Conservation (phyloP, 768 basidiomycete species). For the Lactarius sanguifluus region DNA sequence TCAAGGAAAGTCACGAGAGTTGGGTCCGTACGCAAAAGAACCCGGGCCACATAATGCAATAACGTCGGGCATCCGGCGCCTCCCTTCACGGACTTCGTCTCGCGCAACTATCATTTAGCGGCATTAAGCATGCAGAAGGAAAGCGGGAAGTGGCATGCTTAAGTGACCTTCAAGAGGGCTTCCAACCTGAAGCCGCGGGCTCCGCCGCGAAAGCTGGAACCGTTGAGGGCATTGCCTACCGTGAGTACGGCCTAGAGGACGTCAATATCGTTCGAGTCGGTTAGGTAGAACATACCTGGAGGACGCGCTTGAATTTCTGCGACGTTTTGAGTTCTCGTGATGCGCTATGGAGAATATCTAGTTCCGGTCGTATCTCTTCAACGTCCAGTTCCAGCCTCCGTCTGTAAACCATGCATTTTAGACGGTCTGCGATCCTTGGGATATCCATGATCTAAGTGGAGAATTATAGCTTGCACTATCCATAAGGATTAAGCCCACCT, state of each 20-base stretch:
- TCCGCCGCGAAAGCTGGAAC: conserved; percentile 76
- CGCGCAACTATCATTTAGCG: conserved; percentile 58
- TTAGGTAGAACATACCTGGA: conserved; percentile 51
- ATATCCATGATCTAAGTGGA: conserved; percentile 68
- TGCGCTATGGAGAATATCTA: conserved; percentile 70
- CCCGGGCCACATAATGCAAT: conserved; percentile 84
- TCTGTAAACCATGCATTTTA: conserved; percentile 83
- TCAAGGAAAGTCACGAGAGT: conserved; percentile 69
- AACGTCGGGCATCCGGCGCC: conserved; percentile 77
- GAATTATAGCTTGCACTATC: neutral
- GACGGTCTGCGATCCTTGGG: conserved; percentile 67
- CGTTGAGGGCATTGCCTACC: conserved; percentile 83
- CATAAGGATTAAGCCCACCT: conserved; percentile 46
- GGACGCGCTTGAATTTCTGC: conserved; percentile 60
- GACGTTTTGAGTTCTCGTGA: conserved; percentile 67
- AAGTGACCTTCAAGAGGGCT: conserved; percentile 70
- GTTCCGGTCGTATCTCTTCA: conserved; percentile 79
- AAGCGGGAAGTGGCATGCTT: neutral
- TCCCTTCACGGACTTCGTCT: conserved; percentile 73
- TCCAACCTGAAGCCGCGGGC: conserved; percentile 86
- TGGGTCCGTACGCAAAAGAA: conserved; percentile 67
- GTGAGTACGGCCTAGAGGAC: conserved; percentile 60
- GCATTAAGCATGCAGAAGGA: neutral
- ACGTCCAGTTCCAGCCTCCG: conserved; percentile 79
- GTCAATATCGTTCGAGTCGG: conserved; percentile 13